Percentiles rank a stretch among this genome's conserved stretches.
These are phyloP conservation scores for Hyaloscypha hepaticicola DNA, from an alignment of 495 filamentous ascomycete genomes.

Conservation along the genomic window DNA sequence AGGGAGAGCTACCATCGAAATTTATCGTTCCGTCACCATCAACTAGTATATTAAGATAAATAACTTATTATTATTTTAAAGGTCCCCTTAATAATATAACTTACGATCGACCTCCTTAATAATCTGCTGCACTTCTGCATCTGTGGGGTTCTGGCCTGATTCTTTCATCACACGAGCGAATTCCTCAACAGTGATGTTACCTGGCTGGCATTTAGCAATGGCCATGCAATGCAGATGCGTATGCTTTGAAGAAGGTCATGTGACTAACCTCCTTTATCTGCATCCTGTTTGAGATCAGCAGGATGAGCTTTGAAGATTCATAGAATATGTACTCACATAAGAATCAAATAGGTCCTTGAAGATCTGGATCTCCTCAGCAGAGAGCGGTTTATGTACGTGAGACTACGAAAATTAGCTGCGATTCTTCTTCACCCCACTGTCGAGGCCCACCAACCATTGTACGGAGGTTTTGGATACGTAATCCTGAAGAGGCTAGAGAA, in stretches of 20 bases:
- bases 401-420: neutral
- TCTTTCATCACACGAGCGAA: constrained; percentile 40
- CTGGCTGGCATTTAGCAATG: constrained; percentile 9
- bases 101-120: constrained; percentile 39
- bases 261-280: constrained; percentile 37
- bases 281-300: constrained; percentile 27
- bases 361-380: constrained; percentile 36
- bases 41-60: too few species aligned
- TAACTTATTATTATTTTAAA: too few species aligned
- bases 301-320: neutral
- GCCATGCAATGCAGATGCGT: neutral
- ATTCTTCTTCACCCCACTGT: neutral
- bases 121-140: constrained; percentile 37
- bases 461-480: neutral
- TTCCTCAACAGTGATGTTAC: constrained; percentile 38
- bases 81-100: too few species aligned
- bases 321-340: constrained; percentile 31
- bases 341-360: constrained; percentile 39
- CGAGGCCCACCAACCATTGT: neutral
- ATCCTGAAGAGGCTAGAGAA: neutral
- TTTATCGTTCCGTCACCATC: constrained; percentile 40
- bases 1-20: constrained; percentile 34
- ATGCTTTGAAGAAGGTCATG: too few species aligned
- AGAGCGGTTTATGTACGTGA: constrained; percentile 23
- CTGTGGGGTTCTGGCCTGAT: constrained; percentile 33